Evolutionary conservation across 2,329 filamentous ascomycete genomes (phyloP), one percentile per base, ranked within the genome.

Genomic region (Aspergillus sp.): DNA sequence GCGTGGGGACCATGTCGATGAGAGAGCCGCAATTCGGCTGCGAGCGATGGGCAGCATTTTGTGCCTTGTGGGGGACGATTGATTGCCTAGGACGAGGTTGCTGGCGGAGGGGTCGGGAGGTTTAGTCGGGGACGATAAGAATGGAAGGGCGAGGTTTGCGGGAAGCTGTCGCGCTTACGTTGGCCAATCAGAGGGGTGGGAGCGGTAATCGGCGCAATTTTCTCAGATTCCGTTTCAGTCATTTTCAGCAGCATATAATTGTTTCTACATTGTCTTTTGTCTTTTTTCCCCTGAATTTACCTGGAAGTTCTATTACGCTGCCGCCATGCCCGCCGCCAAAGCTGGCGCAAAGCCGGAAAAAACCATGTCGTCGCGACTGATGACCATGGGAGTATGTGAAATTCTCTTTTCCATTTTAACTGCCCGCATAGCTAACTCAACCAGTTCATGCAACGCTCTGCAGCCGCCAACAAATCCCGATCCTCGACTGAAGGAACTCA

Each of bases 371-470:
- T 90, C 86, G 50, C 84, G 90, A 57, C 83, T 96, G 43, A 77
- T 94, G 63, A 90, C 87, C 33, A 96, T 95, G 90, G 95, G 95
- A 70, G 79, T 77, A 63, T 22, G 57, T 46, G n/a, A 19, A 37
- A 37, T 39, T 19, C 9, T 39, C 15, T 20, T 15, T 15, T 22
- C 10, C 17, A 12, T 13, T 39, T 15, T 19, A 19, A 19, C 9
- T 39, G 10, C 17, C 33, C 25, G 6, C 12, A n/a, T 17, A 32
- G n/a, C 19, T 39, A 41, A 42, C 12, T 20, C 19, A 22, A 44
- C 30, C 59, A 83, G 74, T 96, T 96, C 66, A 96, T 96, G 90
- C 90, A 95, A 75, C 82, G 90, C 60, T 86, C 87, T 53, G 85
- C 83, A 44, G 82, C 84, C 44, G 80, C 84, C 61, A 50, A 62